Percentiles rank a stretch among this genome's conserved stretches.
phyloP scores from a whole-genome alignment of 2,329 filamentous ascomycete species.

The Microcyclospora pomicola region DNA sequence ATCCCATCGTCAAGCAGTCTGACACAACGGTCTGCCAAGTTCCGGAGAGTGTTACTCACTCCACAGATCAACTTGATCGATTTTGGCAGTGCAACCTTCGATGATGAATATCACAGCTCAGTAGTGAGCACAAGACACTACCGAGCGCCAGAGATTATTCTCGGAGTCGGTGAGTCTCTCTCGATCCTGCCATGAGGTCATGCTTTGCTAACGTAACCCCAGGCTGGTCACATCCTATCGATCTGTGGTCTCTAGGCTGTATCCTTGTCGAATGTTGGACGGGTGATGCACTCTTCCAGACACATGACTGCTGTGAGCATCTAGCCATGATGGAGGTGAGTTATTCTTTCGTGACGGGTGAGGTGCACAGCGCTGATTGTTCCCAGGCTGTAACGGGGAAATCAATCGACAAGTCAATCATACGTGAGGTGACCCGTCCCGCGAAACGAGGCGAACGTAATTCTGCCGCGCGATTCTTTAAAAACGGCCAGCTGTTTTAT shows the following conservation, averaged over 20 bases:
- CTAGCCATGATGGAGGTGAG: slow-evolving; percentile 53
- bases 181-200: neutral
- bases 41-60: slow-evolving; percentile 49
- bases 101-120: slow-evolving; percentile 55
- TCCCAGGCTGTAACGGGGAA: slow-evolving; percentile 18
- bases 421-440: slow-evolving; percentile 18
- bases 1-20: slow-evolving; percentile 51
- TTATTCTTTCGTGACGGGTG: neutral
- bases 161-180: slow-evolving; percentile 38
- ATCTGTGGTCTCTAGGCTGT: slow-evolving; percentile 57
- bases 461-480: slow-evolving; percentile 17
- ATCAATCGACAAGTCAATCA: slow-evolving; percentile 19
- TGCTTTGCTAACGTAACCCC: neutral
- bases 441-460: slow-evolving; percentile 18
- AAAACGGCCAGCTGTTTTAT: slow-evolving; percentile 44
- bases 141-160: slow-evolving; percentile 52
- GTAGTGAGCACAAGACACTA: slow-evolving; percentile 55
- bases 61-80: slow-evolving; percentile 55
- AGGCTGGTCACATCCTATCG: slow-evolving; percentile 53
- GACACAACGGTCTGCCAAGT: slow-evolving; percentile 43
- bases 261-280: slow-evolving; percentile 57
- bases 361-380: neutral
- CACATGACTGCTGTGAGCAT: slow-evolving; percentile 54
- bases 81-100: slow-evolving; percentile 54
- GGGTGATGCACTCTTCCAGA: slow-evolving; percentile 54